Percentiles rank a stretch among this genome's conserved stretches.
Conservation (phyloP, 148 eudicot species). For the Camellia granthamiana region DNA sequence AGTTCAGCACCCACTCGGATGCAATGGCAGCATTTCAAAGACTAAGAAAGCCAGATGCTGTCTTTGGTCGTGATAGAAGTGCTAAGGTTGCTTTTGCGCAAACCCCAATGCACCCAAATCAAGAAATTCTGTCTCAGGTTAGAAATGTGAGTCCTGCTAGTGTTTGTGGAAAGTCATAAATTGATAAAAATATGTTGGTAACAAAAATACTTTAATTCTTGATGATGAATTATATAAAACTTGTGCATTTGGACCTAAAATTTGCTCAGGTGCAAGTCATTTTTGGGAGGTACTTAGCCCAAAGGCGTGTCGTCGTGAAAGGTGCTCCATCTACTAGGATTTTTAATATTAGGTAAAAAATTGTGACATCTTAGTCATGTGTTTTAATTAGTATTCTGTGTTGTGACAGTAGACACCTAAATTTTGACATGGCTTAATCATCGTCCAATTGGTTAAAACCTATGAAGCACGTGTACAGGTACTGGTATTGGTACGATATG, state of each 20-base stretch:
- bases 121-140: constrained; percentile 23
- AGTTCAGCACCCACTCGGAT: constrained; percentile 33
- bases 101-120: constrained; percentile 17
- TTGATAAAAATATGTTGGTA: not conserved
- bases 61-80: constrained; percentile 31
- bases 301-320: not conserved
- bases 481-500: no score
- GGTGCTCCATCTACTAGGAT: not conserved
- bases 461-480: no score
- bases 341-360: not conserved
- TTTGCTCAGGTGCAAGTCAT: constrained; percentile 1
- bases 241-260: not conserved
- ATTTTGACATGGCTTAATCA: no score
- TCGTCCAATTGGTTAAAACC: no score
- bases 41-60: constrained; percentile 29
- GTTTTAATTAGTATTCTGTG: not conserved
- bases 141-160: constrained; percentile 1
- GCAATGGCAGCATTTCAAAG: constrained; percentile 31
- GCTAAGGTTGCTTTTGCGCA: constrained; percentile 32
- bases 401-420: no score
- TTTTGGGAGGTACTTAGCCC: not conserved
- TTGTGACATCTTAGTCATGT: not conserved
- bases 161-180: not conserved
- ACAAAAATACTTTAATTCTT: not conserved
- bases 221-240: not conserved